A percentile compares a stretch with the other conserved stretches of the same genome.
These are phyloP conservation scores for Anisogramma anomala DNA, from an alignment of 2,329 filamentous ascomycete genomes.

Conservation along the genomic window DNA sequence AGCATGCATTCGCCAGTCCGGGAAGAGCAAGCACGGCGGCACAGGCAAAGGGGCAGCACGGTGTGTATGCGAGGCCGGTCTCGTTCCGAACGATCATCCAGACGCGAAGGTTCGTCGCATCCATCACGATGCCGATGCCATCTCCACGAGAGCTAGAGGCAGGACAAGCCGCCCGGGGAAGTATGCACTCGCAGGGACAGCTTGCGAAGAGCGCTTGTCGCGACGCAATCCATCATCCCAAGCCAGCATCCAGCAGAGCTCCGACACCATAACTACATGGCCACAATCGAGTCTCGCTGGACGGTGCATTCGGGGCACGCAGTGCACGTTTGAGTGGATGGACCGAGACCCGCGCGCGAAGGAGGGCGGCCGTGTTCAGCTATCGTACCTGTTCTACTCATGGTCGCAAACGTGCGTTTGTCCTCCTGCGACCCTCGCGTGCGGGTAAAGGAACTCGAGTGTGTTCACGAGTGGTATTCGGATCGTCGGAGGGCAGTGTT, in stretches of 20 bases:
- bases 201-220: not conserved
- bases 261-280: not conserved
- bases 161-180: not conserved
- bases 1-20: slow-evolving; percentile 1
- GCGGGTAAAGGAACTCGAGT: not conserved
- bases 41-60: not conserved
- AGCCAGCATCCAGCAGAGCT: not conserved
- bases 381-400: slow-evolving; percentile 16
- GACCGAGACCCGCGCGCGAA: slow-evolving; percentile 4
- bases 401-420: slow-evolving; percentile 8
- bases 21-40: not conserved
- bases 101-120: not conserved
- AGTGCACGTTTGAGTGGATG: not conserved
- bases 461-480: not conserved
- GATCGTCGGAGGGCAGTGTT: not conserved
- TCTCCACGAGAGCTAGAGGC: not conserved
- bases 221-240: not conserved
- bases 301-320: not conserved
- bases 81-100: not conserved
- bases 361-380: slow-evolving; percentile 8
- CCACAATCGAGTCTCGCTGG: not conserved
- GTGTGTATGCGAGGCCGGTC: not conserved
- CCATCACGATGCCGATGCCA: not conserved
- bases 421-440: not conserved
- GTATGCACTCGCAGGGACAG: not conserved